phyloP scores from a whole-genome alignment of 2,329 filamentous ascomycete species.

The Cladosporium sp. region DNA sequence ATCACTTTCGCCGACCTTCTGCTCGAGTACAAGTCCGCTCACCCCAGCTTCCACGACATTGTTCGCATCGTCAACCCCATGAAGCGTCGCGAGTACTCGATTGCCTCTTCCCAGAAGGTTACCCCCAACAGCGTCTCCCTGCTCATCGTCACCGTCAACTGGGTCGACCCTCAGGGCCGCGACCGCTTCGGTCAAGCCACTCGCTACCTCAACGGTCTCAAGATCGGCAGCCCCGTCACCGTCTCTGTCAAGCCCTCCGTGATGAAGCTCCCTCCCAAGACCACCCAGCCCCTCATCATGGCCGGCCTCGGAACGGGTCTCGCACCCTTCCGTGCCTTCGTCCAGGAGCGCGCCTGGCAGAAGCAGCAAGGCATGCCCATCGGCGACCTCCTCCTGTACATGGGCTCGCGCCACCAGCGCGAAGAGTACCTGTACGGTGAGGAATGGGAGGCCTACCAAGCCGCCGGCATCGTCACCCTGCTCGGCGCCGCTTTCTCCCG shows the following conservation, averaged over 20 bases:
- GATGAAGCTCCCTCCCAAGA: constrained; percentile 92
- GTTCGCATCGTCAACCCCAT: constrained; percentile 83
- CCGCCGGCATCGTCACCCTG: constrained; percentile 91
- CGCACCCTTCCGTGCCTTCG: constrained; percentile 97
- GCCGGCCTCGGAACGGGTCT: constrained; percentile 97
- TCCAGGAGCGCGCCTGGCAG: constrained; percentile 97
- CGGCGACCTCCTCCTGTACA: constrained; percentile 89
- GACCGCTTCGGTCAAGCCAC: constrained; percentile 92
- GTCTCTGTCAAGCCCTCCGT: constrained; percentile 97
- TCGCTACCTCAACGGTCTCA: constrained; percentile 78
- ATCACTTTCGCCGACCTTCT: constrained; percentile 89
- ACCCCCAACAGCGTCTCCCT: constrained; percentile 86
- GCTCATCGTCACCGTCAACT: constrained; percentile 96
- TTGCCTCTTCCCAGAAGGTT: constrained; percentile 94
- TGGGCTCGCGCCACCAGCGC: constrained; percentile 93
- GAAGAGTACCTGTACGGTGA: constrained; percentile 99
- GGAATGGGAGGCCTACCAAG: constrained; percentile 98
- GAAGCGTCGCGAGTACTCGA: constrained; percentile 98
- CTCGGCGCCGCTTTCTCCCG: constrained; percentile 93
- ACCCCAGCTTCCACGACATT: constrained; percentile 84
- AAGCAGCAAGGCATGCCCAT: constrained; percentile 97
- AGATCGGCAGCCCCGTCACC: constrained; percentile 75
- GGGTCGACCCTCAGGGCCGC: constrained; percentile 85
- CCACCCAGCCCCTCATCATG: constrained; percentile 96
- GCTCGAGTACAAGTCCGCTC: constrained; percentile 85